A percentile compares a stretch with the other conserved stretches of the same genome.
These are phyloP conservation scores for grape (Vitis vinifera) DNA, from an alignment of 164 flowering plant genomes.

Conservation along the genomic window DNA sequence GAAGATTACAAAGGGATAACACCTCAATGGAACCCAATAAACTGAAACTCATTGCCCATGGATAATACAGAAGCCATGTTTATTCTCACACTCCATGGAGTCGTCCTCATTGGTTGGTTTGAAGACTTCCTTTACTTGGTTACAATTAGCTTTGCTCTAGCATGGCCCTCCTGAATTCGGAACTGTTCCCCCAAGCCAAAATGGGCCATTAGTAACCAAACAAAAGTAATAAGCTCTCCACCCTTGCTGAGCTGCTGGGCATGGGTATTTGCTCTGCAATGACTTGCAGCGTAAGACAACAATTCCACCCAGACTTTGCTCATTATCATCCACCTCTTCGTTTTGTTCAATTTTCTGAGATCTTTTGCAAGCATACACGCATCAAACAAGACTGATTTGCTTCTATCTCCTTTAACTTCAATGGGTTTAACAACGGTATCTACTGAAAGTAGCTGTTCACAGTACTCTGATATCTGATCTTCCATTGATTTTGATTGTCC, in stretches of 20 bases:
- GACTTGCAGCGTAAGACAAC: slow-evolving; percentile 13
- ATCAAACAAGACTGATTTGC: slow-evolving; percentile 24
- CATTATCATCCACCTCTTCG: slow-evolving; percentile 10
- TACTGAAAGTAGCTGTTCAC: slow-evolving; percentile 1
- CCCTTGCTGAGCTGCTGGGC: slow-evolving; percentile 20
- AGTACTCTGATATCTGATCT: not conserved
- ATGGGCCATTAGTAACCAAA: slow-evolving; percentile 29
- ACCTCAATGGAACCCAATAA: too few species aligned
- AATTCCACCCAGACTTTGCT: slow-evolving; percentile 10
- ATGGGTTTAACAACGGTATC: not conserved
- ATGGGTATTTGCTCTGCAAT: slow-evolving; percentile 16
- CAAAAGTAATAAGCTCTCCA: slow-evolving; percentile 23
- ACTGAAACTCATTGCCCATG: too few species aligned
- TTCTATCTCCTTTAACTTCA: slow-evolving; percentile 18
- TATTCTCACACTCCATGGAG: too few species aligned
- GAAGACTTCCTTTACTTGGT: too few species aligned
- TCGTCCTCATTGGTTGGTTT: too few species aligned
- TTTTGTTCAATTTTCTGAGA: not conserved
- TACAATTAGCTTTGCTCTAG: slow-evolving; percentile 1
- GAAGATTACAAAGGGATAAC: too few species aligned
- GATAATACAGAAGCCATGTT: too few species aligned
- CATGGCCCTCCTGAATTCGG: slow-evolving; percentile 17
- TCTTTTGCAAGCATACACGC: slow-evolving; percentile 18
- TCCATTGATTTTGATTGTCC: not conserved
- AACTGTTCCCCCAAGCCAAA: slow-evolving; percentile 26